Base-by-base conservation (phyloP, 2,329 filamentous ascomycete species). In the Thelonectria discophora region DNA sequence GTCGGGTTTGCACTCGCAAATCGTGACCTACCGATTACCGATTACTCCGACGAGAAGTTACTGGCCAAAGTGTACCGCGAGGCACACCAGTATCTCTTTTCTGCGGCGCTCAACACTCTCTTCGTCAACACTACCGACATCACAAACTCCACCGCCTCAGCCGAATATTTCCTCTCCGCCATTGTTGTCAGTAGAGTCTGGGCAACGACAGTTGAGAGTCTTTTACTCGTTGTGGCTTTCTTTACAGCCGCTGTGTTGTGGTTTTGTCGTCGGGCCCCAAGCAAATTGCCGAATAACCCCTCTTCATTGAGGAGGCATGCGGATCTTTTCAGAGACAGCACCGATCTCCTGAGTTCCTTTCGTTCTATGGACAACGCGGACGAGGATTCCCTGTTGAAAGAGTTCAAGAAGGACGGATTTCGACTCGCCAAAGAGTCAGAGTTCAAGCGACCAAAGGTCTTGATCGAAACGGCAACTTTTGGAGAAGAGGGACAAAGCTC, bases 131-230 rank as follows among this genome's bases (percentile, higher is more conserved):
- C 24, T 0, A 74, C 67, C 0, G 2, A 32, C 0, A 34, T 60
- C 0, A 6, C 51, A 0, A 67, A 72, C 7, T 15, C 5, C 0
- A 69, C 64, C 0, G 73, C 62, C 0, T 43, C 54, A 0, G 18
- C 70, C 1, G 54, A 73, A 0, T 64, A 69, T 40, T 47, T 39
- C 0, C 43, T 74, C 1, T 59, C 66, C 0, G 78, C 74, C 0
- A 68, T 80, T 0, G 50, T 76, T 0, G 76, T 78, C 3, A 79
- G 73, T 47, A 64, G 78, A 2, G 1, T 62, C 0, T 72, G 77
- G 10, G 74, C 78, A 0, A 69, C 70, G 0, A 34, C 67, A 0
- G 65, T 79, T 0, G 78, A 80, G 15, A 60, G 43, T 0, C 12
- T 79, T 0, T 50, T 80, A 1, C n/a, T 60, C 0, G 0, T 75